phyloP scores from a whole-genome alignment of 306 rosid species.

The Quercus alba region DNA sequence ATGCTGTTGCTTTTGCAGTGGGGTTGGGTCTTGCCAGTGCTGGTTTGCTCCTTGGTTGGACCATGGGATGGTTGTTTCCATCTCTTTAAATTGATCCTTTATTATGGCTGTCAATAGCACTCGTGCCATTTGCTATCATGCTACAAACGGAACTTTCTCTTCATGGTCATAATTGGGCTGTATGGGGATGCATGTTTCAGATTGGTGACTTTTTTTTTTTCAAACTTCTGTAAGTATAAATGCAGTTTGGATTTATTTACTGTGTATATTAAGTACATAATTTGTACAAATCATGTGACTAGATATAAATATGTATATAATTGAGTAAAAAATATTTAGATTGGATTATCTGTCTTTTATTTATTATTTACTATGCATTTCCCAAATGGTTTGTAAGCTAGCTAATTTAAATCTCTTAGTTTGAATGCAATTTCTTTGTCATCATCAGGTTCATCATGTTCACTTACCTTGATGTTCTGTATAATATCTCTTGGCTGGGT shows the following conservation, averaged over 20 bases:
- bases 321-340: neutral
- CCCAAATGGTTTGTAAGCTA: neutral
- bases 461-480: too few species aligned
- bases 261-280: neutral
- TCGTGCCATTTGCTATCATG: neutral
- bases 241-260: neutral
- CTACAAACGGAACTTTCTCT: too few species aligned
- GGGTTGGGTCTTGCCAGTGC: conserved; percentile 86
- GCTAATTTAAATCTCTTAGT: too few species aligned
- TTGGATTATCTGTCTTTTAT: neutral
- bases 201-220: neutral
- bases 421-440: too few species aligned
- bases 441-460: too few species aligned
- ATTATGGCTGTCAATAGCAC: neutral
- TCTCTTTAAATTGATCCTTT: conserved; percentile 23
- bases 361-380: neutral
- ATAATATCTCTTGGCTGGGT: too few species aligned
- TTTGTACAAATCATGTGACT: neutral
- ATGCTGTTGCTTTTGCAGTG: conserved; percentile 50
- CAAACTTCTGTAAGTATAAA: conserved; percentile 5
- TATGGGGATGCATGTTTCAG: conserved; percentile 11
- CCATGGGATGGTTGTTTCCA: conserved; percentile 86
- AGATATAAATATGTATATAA: neutral
- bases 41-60: conserved; percentile 92
- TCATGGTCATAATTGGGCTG: neutral